Evolutionary conservation across 306 rosid species (phyloP), one percentile per base, ranked within the genome.

Genomic region (Morella rubra): DNA sequence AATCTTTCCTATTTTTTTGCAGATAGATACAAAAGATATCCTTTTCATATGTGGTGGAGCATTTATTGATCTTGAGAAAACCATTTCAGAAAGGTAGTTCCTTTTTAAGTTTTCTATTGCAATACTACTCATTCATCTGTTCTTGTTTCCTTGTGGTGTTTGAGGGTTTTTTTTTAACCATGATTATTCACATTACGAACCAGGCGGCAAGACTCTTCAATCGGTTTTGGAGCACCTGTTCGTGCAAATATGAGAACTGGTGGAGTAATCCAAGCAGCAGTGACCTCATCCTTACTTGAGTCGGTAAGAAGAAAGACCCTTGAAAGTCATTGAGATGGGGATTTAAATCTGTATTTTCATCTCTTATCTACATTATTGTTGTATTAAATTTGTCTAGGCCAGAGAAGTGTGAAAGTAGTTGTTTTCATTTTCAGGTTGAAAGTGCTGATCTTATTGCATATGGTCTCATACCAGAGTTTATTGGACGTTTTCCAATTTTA

Each of bases 41-140:
- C 97, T 94, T 73, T 94, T 94, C 79, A 88, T 94, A 66, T 94
- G 98, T 62, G 98, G 98, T 77, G 98, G 98, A 82, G 98, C 97
- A 27, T 94, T 94, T 80, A 67, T 94, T 53, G 97, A 92, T 89
- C 98, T 94, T 73, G 98, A 94, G 40, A 94, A 94, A 86, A 94
- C 98, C 68, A 89, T 94, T 87, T 92, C 97, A n/a, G 98, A 94
- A 69, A 90, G 98, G 98, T 94, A 81, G 78, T 62, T 73, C 45
- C 19, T 77, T 69, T 49, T 49, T 73, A 32, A 44, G 45, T 65
- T 65, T 80, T 51, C 47, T 50, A 50, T 60, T 67, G 74, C 46
- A 47, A 44, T 75, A 45, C 42, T 61, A 15, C 12, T 80, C 70
- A 53, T 42, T 47, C 71, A 11, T 69, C 72, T n/a, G 44, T 54